These are phyloP conservation scores for Hyaloscypha variabilis DNA, from an alignment of 495 filamentous ascomycete species.

Conservation along the genomic window DNA sequence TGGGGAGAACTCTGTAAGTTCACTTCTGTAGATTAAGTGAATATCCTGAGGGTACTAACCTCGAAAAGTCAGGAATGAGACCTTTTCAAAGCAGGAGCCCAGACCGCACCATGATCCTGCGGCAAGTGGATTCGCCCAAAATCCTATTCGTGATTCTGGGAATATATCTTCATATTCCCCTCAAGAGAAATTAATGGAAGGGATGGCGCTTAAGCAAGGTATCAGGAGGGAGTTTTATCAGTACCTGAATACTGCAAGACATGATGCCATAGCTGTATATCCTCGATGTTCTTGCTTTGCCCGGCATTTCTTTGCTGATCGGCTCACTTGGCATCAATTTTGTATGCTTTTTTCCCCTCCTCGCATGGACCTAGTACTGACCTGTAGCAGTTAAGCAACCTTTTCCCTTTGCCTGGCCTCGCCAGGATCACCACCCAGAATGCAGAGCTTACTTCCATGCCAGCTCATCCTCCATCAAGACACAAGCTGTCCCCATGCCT, in stretches of 20 bases:
- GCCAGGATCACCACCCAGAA: background rate
- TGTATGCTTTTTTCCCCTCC: background rate
- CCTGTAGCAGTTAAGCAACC: background rate
- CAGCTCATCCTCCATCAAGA: background rate
- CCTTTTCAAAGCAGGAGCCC: slow-evolving; percentile 4
- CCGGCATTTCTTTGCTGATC: slow-evolving; percentile 4
- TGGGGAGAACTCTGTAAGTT: background rate
- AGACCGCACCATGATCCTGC: background rate
- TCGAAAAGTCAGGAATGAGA: background rate
- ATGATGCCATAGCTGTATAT: slow-evolving; percentile 3
- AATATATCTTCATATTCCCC: background rate
- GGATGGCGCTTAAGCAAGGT: background rate
- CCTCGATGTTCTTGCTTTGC: background rate
- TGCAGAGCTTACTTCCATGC: background rate
- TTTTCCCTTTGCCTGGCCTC: background rate
- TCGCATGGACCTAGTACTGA: background rate
- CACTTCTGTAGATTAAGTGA: no score
- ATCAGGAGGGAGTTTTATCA: slow-evolving; percentile 14
- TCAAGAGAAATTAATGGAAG: slow-evolving; percentile 12
- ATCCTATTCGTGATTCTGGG: background rate
- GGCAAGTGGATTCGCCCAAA: background rate
- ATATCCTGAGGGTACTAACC: background rate
- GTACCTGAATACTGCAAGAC: slow-evolving; percentile 2
- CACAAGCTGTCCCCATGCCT: background rate
- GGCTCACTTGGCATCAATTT: slow-evolving; percentile 4